Percentiles rank a stretch among this genome's conserved stretches.
phyloP scores from a whole-genome alignment of 345 rosid genomes.

The Syzygium oleosum region DNA sequence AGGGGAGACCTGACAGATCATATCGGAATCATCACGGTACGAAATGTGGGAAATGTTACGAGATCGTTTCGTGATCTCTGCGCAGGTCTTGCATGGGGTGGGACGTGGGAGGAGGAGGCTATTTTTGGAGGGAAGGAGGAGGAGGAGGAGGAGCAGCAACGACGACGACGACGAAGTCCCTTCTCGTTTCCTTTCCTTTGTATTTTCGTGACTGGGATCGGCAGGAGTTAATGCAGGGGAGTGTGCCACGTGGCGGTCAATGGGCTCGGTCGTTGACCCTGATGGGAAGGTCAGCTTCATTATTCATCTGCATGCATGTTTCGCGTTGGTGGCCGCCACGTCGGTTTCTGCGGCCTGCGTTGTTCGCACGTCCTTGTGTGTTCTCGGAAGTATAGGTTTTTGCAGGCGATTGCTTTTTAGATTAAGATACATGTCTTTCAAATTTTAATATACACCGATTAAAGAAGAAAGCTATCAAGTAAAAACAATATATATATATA shows the following conservation, averaged over 20 bases:
- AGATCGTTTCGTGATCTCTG: not conserved
- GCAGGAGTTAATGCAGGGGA: not conserved
- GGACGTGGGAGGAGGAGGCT: not conserved
- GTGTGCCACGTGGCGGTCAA: not conserved
- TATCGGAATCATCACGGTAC: not conserved
- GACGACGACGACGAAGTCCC: not conserved
- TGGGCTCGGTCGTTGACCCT: constrained; percentile 2
- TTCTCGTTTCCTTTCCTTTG: too few species aligned
- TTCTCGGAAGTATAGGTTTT: not conserved
- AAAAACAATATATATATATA: not conserved
- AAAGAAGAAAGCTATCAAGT: not conserved
- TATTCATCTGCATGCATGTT: not conserved
- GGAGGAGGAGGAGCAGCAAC: not conserved
- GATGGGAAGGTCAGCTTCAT: not conserved
- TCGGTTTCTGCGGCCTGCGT: not conserved
- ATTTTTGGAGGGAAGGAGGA: not conserved
- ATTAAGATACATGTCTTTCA: not conserved
- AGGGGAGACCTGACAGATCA: not conserved
- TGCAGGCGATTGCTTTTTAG: not conserved
- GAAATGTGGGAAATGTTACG: not conserved
- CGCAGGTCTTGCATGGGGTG: not conserved
- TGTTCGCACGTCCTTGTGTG: not conserved
- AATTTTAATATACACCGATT: not conserved
- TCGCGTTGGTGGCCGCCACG: not conserved
- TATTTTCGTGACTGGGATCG: not conserved